Evolutionary conservation across 768 basidiomycete genomes (phyloP), one percentile per base, ranked within the genome.

Genomic region (Termitomyces sp.): DNA sequence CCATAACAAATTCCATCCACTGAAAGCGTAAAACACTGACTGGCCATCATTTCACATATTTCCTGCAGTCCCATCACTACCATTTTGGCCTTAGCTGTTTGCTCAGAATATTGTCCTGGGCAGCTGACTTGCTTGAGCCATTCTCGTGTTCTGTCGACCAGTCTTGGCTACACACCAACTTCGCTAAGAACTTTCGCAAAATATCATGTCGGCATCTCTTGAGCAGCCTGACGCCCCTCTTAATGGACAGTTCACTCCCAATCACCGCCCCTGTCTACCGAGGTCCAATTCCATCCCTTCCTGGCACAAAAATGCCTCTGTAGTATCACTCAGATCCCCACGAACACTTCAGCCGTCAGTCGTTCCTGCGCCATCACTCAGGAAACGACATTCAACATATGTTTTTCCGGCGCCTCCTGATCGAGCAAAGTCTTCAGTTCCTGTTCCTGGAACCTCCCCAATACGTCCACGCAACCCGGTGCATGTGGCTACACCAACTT

Each of bases 401-500:
- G 51, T 59, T 47, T 64, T 65, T 43, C 58, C 62, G 44, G 33
- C 66, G 44, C 57, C 66, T 56, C 57, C 48, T 61, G 46, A 63
- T 58, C 55, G 44, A 54, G 59, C 62, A 45, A 63, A 54, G 19
- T 58, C 64, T 23, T 57, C 63, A 38, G 59, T 62, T 54, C 60
- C 64, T 31, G 58, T 63, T 52, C 60, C 63, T 37, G 61, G 50
- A 19, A 51, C 58, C 3, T 65, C 70, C 30, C 69, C 70, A 19
- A 63, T 65, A 14, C 67, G 67, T 21, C 73, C 71, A 5, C 67
- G 68, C 26, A 73, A 72, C 56, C 71, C 71, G 28, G 69, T 70
- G 26, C 68, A 68, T 31, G 49, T 40, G 40, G 59, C 37, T n/a
- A 23, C 46, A 37, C 23, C 53, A 23, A 33, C 17, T 19, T 14